phyloP scores from a whole-genome alignment of 1,284 basidiomycete genomes.

The Inonotus obliquus region DNA sequence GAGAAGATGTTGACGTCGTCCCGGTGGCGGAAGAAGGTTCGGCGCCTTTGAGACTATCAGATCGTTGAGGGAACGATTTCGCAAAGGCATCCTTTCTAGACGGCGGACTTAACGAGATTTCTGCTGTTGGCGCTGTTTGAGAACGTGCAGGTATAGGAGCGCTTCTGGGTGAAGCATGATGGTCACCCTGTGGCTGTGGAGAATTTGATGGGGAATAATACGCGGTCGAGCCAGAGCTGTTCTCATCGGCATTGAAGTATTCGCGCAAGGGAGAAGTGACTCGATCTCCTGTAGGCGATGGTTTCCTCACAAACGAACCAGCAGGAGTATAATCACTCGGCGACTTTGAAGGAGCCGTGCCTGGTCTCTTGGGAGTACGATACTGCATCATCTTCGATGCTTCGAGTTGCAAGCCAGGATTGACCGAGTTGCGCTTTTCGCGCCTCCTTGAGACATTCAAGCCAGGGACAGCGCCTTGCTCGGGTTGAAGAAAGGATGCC shows the following conservation, averaged over 20 bases:
- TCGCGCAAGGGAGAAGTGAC: conserved; percentile 17
- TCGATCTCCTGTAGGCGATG: neutral
- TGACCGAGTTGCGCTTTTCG: conserved; percentile 44
- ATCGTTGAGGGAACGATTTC: conserved; percentile 6
- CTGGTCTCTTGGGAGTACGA: conserved; percentile 12
- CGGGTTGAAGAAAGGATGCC: conserved; percentile 37
- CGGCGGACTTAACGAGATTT: neutral
- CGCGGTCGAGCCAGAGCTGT: conserved; percentile 13
- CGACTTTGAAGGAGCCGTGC: conserved; percentile 24
- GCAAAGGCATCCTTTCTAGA: neutral
- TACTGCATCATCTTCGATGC: conserved; percentile 19
- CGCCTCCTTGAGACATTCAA: conserved; percentile 22
- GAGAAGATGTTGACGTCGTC: neutral
- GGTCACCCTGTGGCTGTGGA: neutral
- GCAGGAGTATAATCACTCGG: neutral
- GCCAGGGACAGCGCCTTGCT: conserved; percentile 21
- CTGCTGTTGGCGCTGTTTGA: neutral
- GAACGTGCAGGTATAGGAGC: neutral
- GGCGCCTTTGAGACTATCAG: conserved; percentile 11
- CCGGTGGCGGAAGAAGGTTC: neutral
- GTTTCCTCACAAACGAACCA: neutral
- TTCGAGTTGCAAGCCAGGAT: conserved; percentile 36
- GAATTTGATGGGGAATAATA: conserved; percentile 15
- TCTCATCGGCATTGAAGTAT: conserved; percentile 10
- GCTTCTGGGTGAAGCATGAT: conserved; percentile 4